Percentiles rank a stretch among this genome's conserved stretches.
Evolutionary conservation across 352 stramenopile species (phyloP).

Genomic region (Halophytophthora polymorphica): DNA sequence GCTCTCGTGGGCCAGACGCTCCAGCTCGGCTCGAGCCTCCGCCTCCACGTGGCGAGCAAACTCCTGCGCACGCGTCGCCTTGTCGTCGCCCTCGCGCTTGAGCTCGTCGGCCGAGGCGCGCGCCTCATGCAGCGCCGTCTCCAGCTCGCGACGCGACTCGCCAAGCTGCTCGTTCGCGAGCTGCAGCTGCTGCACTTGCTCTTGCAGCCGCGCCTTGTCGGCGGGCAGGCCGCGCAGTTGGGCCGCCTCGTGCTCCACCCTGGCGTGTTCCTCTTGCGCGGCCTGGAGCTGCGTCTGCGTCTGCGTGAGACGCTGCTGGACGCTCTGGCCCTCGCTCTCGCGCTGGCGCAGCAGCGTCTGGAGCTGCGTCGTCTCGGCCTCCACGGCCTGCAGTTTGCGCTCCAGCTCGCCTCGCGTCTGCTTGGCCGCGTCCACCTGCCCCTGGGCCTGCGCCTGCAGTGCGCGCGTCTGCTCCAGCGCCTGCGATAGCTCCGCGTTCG

Average conservation of each 20-base stretch:
- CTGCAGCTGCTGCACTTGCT: conserved; percentile 47
- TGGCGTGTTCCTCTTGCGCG: conserved; percentile 37
- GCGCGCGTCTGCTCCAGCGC: conserved; percentile 41
- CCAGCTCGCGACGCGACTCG: conserved; percentile 50
- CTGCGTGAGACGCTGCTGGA: conserved; percentile 23
- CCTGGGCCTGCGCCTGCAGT: conserved; percentile 24
- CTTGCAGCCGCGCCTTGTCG: conserved; percentile 40
- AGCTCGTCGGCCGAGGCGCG: conserved; percentile 66
- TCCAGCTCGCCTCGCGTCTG: conserved; percentile 28
- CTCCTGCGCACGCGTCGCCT: conserved; percentile 52
- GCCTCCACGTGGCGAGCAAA: conserved; percentile 60
- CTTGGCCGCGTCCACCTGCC: conserved; percentile 40
- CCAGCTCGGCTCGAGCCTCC: conserved; percentile 61
- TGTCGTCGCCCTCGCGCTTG: conserved; percentile 61
- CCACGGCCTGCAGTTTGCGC: conserved; percentile 35
- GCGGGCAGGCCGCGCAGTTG: conserved; percentile 37
- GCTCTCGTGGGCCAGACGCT: conserved; percentile 58
- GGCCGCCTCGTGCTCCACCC: conserved; percentile 31
- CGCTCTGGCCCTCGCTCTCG: conserved; percentile 25
- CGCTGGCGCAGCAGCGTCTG: conserved; percentile 24
- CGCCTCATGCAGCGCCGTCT: conserved; percentile 53
- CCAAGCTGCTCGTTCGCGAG: conserved; percentile 39
- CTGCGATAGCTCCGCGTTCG: conserved; percentile 47
- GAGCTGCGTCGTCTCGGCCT: conserved; percentile 30
- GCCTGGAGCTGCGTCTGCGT: conserved; percentile 35